Percentiles rank a stretch among this genome's conserved stretches.
Conservation (phyloP, 306 rosid genomes). For the Luffa acutangula region DNA sequence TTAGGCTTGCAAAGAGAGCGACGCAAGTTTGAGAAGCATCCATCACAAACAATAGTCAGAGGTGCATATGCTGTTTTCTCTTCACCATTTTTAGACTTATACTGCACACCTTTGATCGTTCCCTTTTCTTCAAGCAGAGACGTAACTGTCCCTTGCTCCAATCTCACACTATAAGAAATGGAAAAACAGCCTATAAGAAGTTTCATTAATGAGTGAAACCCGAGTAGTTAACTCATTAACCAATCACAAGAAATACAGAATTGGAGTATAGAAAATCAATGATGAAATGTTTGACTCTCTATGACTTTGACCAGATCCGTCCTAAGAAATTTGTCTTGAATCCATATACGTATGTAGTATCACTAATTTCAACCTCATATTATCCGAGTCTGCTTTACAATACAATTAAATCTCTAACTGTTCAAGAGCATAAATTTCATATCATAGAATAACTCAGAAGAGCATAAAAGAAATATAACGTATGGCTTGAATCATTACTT, state of each 20-base stretch:
- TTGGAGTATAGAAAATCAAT: not conserved
- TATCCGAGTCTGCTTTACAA: not conserved
- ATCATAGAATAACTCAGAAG: not conserved
- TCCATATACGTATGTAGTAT: not conserved
- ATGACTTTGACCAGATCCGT: not conserved
- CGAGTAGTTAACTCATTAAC: not conserved
- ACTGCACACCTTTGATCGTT: constrained; percentile 71
- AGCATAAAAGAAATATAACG: not conserved
- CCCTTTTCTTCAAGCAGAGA: constrained; percentile 79
- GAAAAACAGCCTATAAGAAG: not conserved
- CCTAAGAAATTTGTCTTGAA: not conserved
- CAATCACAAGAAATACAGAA: not conserved
- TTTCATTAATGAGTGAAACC: not conserved
- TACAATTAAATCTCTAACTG: not conserved
- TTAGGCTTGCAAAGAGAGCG: constrained; percentile 83
- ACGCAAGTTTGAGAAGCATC: constrained; percentile 93
- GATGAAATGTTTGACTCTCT: not conserved
- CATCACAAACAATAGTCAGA: constrained; percentile 86
- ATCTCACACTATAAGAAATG: constrained; percentile 35
- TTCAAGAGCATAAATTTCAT: not conserved
- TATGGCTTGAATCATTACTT: not conserved
- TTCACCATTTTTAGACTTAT: constrained; percentile 58
- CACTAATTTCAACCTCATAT: not conserved
- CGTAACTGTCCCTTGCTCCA: constrained; percentile 87
- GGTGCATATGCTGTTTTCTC: constrained; percentile 68